Base-by-base conservation (phyloP, 768 basidiomycete genomes). In the Amanita fuliginea region DNA sequence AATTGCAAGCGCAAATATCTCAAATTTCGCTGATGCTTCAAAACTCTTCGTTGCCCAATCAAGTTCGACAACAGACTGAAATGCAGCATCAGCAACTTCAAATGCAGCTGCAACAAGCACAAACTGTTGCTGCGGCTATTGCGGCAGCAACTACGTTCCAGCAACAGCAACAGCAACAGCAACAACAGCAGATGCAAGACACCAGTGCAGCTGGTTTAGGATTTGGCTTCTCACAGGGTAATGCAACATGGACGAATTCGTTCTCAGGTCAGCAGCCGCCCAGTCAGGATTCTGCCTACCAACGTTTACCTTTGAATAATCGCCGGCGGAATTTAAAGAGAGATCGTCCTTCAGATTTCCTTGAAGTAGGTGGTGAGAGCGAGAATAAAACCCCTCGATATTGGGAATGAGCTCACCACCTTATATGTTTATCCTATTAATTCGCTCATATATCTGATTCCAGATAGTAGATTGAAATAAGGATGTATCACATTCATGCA, bases 221-320 rank as follows among this genome's bases (percentile, higher is more conserved):
- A 35, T 70, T 70, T 61, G 61, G 63, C 57, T 67, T 75, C 65
- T 57, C 67, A 53, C 64, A 57, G 52, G 63, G 69, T 46, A 35
- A 22, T 19, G 28, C 36, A 39, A 19, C 21, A 6, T 51, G 51
- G 51, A 40, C 51, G 35, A 51, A 45, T 26, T 44, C 51, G 16
- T 51, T 34, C 39, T 21, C 36, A 32, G 76, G 70, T 51, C 68
- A 70, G 53, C 83, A 86, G 61, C 73, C 76, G 26, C 74, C 75
- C 45, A 72, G 74, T 5, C 79, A 81, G 59, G 88, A 91, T 54
- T 90, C 87, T 5, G 84, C 88, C n/a, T 91, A 92, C 61, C 89
- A 92, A 62, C 74, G 89, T 32, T 60, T 89, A 43, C 88, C 88
- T 26, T 66, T 92, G 47, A 91, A 90, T 58, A 88, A 86, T 57